Conservation (phyloP, 2,329 filamentous ascomycete genomes). For the Paecilomyces formosus region DNA sequence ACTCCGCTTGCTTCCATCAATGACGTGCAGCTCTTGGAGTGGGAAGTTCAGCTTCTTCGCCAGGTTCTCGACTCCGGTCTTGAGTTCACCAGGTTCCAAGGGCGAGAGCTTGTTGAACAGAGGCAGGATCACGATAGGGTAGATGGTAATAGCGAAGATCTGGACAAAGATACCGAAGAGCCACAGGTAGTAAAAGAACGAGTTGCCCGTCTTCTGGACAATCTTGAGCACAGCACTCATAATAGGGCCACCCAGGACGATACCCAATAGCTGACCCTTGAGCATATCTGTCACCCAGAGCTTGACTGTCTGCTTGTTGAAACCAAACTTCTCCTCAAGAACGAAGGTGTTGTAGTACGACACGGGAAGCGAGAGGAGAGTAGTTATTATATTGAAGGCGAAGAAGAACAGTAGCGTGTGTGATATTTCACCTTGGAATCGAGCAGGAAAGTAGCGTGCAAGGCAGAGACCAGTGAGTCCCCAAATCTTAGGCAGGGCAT, state of each 20-base stretch:
- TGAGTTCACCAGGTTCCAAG: constrained; percentile 77
- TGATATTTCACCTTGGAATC: constrained; percentile 85
- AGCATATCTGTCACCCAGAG: constrained; percentile 85
- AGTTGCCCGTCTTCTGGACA: constrained; percentile 83
- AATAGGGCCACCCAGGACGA: constrained; percentile 76
- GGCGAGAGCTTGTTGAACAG: constrained; percentile 98
- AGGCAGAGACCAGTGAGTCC: constrained; percentile 68
- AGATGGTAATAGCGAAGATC: constrained; percentile 91
- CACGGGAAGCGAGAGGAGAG: constrained; percentile 68
- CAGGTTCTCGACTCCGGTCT: constrained; percentile 77
- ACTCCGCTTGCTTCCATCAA: constrained; percentile 82
- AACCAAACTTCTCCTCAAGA: constrained; percentile 92
- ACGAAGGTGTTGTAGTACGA: constrained; percentile 93
- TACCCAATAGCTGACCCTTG: constrained; percentile 77
- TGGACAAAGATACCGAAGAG: constrained; percentile 83
- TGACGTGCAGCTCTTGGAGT: constrained; percentile 86
- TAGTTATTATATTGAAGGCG: constrained; percentile 73
- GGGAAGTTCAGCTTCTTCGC: constrained; percentile 83
- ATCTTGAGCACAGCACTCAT: constrained; percentile 90
- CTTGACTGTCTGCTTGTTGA: constrained; percentile 94
- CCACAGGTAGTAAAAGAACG: constrained; percentile 99
- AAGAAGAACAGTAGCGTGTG: constrained; percentile 92
- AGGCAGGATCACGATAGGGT: constrained; percentile 87
- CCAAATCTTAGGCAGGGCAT: constrained; percentile 90
- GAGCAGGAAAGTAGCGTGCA: constrained; percentile 63